Evolutionary conservation across 139 green algal genomes (phyloP).

Genomic region (Chlorella sp.): DNA sequence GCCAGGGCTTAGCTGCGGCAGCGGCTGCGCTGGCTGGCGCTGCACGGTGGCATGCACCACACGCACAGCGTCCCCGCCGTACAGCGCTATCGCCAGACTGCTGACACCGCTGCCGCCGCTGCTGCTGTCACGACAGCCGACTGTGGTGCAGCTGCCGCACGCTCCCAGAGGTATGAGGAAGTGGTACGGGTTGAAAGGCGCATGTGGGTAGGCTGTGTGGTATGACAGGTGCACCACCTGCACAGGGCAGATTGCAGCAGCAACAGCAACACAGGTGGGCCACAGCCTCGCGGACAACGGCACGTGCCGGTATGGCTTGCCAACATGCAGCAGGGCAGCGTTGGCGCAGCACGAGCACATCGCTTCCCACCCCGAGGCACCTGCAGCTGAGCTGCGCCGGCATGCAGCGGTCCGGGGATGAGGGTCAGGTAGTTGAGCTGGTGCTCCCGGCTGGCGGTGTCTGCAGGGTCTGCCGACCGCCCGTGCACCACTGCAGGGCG

Average conservation of each 20-base stretch:
- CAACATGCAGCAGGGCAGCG: not conserved
- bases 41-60: not conserved
- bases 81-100: not conserved
- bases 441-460: not conserved
- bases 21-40: not conserved
- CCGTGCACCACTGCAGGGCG: constrained; percentile 30
- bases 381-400: constrained; percentile 24
- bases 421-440: constrained; percentile 29
- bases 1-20: not conserved
- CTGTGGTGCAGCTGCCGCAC: not conserved
- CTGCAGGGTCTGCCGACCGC: not conserved
- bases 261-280: not conserved
- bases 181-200: constrained; percentile 22
- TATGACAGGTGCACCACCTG: constrained; percentile 9
- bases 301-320: too few species aligned
- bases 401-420: constrained; percentile 22
- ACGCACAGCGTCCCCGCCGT: not conserved
- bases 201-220: constrained; percentile 16
- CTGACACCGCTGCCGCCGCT: not conserved
- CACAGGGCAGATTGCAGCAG: not conserved
- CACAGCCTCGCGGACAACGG: not conserved
- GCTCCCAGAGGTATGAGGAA: not conserved
- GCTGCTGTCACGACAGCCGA: not conserved
- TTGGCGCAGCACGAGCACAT: too few species aligned
- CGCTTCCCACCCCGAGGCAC: not conserved